These are phyloP conservation scores for Colletotrichum tropicicola DNA, from an alignment of 2,329 filamentous ascomycete species.

Conservation along the genomic window DNA sequence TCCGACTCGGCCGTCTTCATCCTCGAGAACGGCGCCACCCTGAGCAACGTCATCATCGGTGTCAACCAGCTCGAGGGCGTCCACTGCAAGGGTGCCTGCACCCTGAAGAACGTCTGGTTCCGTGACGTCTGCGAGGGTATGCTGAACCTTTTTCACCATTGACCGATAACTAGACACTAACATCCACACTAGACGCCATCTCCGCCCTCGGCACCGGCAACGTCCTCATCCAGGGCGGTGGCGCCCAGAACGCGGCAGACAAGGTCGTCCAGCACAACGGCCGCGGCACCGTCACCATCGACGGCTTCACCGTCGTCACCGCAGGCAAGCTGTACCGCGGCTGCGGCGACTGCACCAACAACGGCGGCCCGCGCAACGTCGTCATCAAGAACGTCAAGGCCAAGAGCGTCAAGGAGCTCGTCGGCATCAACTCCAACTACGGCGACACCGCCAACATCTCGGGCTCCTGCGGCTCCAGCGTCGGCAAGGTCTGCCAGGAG, in stretches of 20 bases:
- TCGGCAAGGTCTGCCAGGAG: slow-evolving; percentile 32
- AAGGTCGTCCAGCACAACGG: slow-evolving; percentile 47
- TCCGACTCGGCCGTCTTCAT: slow-evolving; percentile 56
- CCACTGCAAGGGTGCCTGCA: slow-evolving; percentile 58
- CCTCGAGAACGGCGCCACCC: slow-evolving; percentile 56
- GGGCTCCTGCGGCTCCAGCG: slow-evolving; percentile 33
- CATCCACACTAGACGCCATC: slow-evolving; percentile 18
- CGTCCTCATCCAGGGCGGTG: slow-evolving; percentile 40
- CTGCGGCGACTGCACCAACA: slow-evolving; percentile 51
- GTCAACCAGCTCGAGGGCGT: slow-evolving; percentile 59
- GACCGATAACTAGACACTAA: background rate
- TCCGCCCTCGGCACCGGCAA: slow-evolving; percentile 24
- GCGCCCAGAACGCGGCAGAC: slow-evolving; percentile 41
- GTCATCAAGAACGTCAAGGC: slow-evolving; percentile 30
- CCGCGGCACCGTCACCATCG: slow-evolving; percentile 38
- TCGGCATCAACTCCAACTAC: slow-evolving; percentile 51
- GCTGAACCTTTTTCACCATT: background rate
- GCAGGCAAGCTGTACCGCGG: slow-evolving; percentile 54
- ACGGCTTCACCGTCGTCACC: slow-evolving; percentile 47
- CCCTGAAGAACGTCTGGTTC: slow-evolving; percentile 48
- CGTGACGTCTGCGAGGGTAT: slow-evolving; percentile 47
- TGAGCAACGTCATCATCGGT: slow-evolving; percentile 64
- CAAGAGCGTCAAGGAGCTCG: slow-evolving; percentile 40
- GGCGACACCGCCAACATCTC: slow-evolving; percentile 36
- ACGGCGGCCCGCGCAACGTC: slow-evolving; percentile 28